Conservation (phyloP, 441 rosid genomes). For the Dalechampia spathulata region DNA sequence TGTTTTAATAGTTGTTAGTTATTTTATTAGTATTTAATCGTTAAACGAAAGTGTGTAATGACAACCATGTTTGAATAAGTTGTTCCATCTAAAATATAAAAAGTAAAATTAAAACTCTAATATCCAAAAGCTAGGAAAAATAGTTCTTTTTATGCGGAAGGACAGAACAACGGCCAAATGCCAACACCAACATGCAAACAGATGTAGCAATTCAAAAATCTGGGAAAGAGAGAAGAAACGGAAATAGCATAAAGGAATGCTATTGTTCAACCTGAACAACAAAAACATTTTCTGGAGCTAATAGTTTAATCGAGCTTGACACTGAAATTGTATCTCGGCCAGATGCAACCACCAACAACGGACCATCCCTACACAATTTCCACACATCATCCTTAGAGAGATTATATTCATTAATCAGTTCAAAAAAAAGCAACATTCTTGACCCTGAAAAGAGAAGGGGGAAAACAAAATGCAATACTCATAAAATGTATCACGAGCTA, state of each 20-base stretch:
- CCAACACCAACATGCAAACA: neutral
- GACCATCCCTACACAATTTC: slow-evolving; percentile 77
- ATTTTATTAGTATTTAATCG: too few relatives aligned
- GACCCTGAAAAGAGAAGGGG: neutral
- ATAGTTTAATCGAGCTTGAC: slow-evolving; percentile 67
- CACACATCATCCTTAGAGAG: too few relatives aligned
- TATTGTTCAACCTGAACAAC: slow-evolving; percentile 64
- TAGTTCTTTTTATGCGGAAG: too few relatives aligned
- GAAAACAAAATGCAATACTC: slow-evolving; percentile 41
- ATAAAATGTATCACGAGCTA: slow-evolving; percentile 65
- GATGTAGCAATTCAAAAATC: neutral
- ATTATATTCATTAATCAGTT: too few relatives aligned
- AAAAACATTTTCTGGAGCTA: slow-evolving; percentile 75
- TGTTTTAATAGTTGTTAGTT: too few relatives aligned
- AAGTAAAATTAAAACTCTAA: too few relatives aligned
- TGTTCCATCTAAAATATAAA: too few relatives aligned
- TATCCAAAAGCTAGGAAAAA: too few relatives aligned
- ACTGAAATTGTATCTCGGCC: slow-evolving; percentile 74
- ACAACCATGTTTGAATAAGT: too few relatives aligned
- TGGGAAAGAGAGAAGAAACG: neutral
- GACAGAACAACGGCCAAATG: too few relatives aligned
- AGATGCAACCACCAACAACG: slow-evolving; percentile 79
- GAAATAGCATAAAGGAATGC: neutral
- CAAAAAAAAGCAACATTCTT: neutral
- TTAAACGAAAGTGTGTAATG: too few relatives aligned